phyloP scores from a whole-genome alignment of 257 asterid species.

The Scutellaria baicalensis region DNA sequence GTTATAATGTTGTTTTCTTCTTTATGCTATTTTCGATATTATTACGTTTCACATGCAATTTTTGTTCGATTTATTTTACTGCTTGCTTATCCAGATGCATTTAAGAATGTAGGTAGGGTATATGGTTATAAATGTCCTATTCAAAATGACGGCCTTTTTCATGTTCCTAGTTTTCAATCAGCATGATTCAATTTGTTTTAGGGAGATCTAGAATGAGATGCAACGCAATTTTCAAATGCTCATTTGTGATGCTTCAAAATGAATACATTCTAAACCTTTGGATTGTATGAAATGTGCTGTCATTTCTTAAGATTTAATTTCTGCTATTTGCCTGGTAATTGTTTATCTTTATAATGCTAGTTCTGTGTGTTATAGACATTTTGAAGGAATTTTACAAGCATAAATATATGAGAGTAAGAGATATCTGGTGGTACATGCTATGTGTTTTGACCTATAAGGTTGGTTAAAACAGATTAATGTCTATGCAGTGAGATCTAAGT shows the following conservation, averaged over 20 bases:
- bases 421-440: neutral
- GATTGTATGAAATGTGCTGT: neutral
- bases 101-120: neutral
- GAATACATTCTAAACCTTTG: neutral
- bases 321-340: neutral
- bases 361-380: neutral
- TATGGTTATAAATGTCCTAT: neutral
- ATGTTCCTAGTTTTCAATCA: neutral
- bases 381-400: neutral
- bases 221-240: neutral
- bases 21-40: neutral
- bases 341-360: neutral
- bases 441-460: neutral
- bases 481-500: neutral
- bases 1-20: neutral
- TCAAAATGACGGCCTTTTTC: neutral
- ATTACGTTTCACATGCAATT: neutral
- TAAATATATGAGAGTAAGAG: neutral
- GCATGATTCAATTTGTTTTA: neutral
- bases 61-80: neutral
- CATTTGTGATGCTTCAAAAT: neutral
- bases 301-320: neutral
- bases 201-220: constrained; percentile 1
- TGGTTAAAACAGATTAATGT: neutral
- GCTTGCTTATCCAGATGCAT: neutral